Conservation (phyloP, 2,329 filamentous ascomycete species). For the Colletotrichum higginsianum region DNA sequence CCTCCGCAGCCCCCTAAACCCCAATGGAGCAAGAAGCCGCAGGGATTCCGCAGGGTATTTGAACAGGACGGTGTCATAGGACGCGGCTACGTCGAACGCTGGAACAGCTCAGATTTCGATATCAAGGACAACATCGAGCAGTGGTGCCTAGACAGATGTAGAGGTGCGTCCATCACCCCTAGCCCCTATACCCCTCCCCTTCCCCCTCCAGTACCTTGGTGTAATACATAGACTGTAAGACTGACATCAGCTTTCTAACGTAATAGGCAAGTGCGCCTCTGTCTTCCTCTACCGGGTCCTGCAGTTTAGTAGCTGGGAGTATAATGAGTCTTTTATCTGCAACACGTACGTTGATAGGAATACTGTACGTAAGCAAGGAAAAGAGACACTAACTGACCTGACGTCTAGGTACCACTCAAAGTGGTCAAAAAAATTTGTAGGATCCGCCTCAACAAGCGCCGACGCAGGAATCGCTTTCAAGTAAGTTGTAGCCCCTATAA, state of each 20-base stretch:
- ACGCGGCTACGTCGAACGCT: neutral
- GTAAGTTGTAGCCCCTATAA: no score
- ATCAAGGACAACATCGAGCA: constrained; percentile 5
- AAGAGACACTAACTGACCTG: no score
- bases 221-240: neutral
- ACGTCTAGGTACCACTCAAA: no score
- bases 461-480: no score
- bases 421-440: no score
- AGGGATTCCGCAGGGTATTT: constrained; percentile 20
- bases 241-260: neutral
- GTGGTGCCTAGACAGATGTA: constrained; percentile 29
- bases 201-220: neutral
- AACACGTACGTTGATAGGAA: neutral
- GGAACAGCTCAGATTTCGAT: constrained; percentile 1
- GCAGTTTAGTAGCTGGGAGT: neutral
- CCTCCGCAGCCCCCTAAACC: constrained; percentile 13
- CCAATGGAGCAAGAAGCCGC: neutral
- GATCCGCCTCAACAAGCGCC: no score
- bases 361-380: neutral
- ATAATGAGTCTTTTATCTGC: constrained; percentile 13
- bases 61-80: constrained; percentile 15
- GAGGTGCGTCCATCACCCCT: constrained; percentile 4
- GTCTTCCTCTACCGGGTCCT: constrained; percentile 23
- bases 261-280: constrained; percentile 1
- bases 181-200: no score